These are phyloP conservation scores for Ophiostoma sp. DNA, from an alignment of 2,329 filamentous ascomycete species.

Conservation along the genomic window DNA sequence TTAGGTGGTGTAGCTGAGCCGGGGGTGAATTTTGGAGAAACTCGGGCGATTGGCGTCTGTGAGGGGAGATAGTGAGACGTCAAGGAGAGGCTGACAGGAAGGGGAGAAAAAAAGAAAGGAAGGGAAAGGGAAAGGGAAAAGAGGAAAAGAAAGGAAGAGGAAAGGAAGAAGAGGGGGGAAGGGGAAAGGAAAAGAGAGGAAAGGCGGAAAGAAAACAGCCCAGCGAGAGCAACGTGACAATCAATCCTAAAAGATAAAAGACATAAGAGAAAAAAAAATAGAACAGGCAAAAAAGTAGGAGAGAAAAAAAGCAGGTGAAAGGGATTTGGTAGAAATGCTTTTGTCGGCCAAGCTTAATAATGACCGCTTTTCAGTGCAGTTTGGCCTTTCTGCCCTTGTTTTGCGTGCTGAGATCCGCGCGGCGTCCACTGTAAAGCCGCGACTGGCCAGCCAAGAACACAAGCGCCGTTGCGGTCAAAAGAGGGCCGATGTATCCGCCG, in stretches of 20 bases:
- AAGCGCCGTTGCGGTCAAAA: slow-evolving; percentile 13
- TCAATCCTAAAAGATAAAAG: slow-evolving; percentile 6
- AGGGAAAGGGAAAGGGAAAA: background rate
- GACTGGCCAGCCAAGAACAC: slow-evolving; percentile 15
- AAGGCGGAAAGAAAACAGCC: background rate
- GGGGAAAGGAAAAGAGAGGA: background rate
- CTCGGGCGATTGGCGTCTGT: background rate
- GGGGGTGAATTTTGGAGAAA: slow-evolving; percentile 3
- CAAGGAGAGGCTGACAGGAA: background rate
- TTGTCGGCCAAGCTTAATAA: slow-evolving; percentile 15
- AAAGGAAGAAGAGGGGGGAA: background rate
- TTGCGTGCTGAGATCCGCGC: background rate
- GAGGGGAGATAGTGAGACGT: background rate
- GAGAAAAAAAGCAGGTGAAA: background rate
- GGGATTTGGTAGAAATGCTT: background rate
- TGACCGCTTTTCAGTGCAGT: slow-evolving; percentile 1
- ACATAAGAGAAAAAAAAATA: background rate
- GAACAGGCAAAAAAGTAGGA: background rate
- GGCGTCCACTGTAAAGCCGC: background rate
- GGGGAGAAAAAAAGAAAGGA: too few relatives aligned
- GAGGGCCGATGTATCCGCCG: slow-evolving; percentile 1
- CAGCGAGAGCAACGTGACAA: slow-evolving; percentile 10
- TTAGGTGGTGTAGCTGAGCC: slow-evolving; percentile 1
- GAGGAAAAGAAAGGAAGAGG: background rate
- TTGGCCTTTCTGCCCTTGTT: background rate